phyloP scores from a whole-genome alignment of 768 basidiomycete species.

The Paxillus involutus region DNA sequence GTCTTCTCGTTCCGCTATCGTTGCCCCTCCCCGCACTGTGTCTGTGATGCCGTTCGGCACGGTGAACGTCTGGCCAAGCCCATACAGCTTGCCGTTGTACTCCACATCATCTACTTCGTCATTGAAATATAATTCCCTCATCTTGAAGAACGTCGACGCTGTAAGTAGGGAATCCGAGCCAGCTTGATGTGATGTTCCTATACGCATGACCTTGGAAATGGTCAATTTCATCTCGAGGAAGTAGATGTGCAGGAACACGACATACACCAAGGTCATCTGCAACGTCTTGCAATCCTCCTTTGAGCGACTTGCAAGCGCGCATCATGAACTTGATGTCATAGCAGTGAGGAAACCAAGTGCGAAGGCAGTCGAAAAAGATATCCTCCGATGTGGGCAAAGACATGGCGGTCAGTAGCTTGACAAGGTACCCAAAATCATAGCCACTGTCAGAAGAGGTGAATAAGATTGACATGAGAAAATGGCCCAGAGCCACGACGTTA shows the following conservation, averaged over 20 bases:
- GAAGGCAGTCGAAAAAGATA: conserved; percentile 83
- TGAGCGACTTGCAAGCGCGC: conserved; percentile 76
- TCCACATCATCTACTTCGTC: conserved; percentile 83
- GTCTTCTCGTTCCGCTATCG: conserved; percentile 82
- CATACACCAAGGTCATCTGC: conserved; percentile 93
- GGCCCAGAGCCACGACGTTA: background rate
- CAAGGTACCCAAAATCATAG: conserved; percentile 98
- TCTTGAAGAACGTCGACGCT: conserved; percentile 93
- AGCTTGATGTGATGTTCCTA: conserved; percentile 91
- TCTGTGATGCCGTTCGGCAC: conserved; percentile 66
- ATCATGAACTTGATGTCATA: conserved; percentile 99
- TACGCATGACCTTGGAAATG: conserved; percentile 69
- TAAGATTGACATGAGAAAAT: background rate
- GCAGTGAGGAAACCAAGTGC: conserved; percentile 92
- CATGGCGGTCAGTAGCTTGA: conserved; percentile 86
- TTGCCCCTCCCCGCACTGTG: conserved; percentile 66
- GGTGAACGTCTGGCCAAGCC: conserved; percentile 78
- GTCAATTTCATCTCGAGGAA: background rate
- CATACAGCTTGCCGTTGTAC: conserved; percentile 82
- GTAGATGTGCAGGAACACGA: conserved; percentile 11
- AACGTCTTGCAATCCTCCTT: conserved; percentile 92
- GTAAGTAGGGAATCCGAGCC: conserved; percentile 97
- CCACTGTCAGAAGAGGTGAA: conserved; percentile 54
- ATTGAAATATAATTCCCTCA: conserved; percentile 89
- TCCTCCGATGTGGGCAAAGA: conserved; percentile 89